These are phyloP conservation scores for Aureobasidium sp. DNA, from an alignment of 2,329 filamentous ascomycete species.

Conservation along the genomic window DNA sequence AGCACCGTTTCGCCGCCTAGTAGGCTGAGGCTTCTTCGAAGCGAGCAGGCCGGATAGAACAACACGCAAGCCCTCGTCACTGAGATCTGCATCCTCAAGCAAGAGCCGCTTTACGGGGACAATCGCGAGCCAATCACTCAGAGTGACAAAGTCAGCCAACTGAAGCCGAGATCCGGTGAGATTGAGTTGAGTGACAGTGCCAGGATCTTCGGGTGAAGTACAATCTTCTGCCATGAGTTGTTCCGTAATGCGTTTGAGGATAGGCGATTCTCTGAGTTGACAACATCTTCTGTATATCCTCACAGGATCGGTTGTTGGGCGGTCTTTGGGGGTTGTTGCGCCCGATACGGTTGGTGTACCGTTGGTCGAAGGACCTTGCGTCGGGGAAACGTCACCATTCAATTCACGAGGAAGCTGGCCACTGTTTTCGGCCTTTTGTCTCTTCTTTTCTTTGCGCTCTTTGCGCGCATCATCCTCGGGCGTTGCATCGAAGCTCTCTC, in stretches of 20 bases:
- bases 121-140: constrained; percentile 89
- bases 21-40: constrained; percentile 55
- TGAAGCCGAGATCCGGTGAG: constrained; percentile 78
- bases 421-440: constrained; percentile 76
- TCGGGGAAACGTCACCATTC: constrained; percentile 49
- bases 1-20: constrained; percentile 16
- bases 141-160: constrained; percentile 70
- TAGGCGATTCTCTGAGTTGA: constrained; percentile 83
- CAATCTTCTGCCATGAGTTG: constrained; percentile 69
- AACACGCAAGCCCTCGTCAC: constrained; percentile 77
- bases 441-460: constrained; percentile 81
- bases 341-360: constrained; percentile 18
- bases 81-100: constrained; percentile 78
- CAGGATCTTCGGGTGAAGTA: constrained; percentile 52
- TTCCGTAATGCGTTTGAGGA: constrained; percentile 83
- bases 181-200: constrained; percentile 75
- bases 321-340: constrained; percentile 37
- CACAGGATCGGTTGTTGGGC: constrained; percentile 81
- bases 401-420: constrained; percentile 80
- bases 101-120: constrained; percentile 83
- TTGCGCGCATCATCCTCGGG: constrained; percentile 72
- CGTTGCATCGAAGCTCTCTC: constrained; percentile 22
- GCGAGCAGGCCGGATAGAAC: constrained; percentile 79
- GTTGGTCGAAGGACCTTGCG: constrained; percentile 18
- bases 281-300: constrained; percentile 92